A percentile compares a stretch with the other conserved stretches of the same genome.
Evolutionary conservation across 2,329 filamentous ascomycete genomes (phyloP).

Genomic region (Microdochium bolleyi): DNA sequence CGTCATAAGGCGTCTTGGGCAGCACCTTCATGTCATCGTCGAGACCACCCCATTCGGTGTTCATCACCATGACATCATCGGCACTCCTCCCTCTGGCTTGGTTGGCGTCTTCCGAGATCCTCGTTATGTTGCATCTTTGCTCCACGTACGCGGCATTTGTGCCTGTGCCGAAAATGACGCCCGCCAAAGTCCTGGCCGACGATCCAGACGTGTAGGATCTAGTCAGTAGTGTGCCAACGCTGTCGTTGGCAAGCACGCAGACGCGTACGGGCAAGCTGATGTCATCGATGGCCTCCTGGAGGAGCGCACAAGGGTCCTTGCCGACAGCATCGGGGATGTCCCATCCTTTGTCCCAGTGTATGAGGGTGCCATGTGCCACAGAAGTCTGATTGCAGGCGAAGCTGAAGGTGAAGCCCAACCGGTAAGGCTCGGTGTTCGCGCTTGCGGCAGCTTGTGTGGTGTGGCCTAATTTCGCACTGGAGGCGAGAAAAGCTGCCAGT

Average conservation of each 20-base stretch:
- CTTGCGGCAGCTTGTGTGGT: not conserved
- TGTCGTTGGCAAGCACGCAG: constrained; percentile 71
- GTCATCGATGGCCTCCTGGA: constrained; percentile 65
- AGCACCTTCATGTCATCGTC: constrained; percentile 63
- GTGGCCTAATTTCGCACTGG: constrained; percentile 35
- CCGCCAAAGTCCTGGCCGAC: constrained; percentile 60
- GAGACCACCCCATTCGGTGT: constrained; percentile 77
- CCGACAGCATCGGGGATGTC: constrained; percentile 70
- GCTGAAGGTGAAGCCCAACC: constrained; percentile 29
- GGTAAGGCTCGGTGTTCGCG: not conserved
- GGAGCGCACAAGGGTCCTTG: constrained; percentile 64
- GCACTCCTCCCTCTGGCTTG: constrained; percentile 41
- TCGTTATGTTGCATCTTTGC: constrained; percentile 58
- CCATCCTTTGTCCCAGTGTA: constrained; percentile 78
- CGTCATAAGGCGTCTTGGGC: constrained; percentile 63
- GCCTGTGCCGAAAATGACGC: constrained; percentile 75
- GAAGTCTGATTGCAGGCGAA: constrained; percentile 71
- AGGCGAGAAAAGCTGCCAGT: constrained; percentile 59
- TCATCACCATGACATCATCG: constrained; percentile 70
- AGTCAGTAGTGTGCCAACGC: constrained; percentile 72
- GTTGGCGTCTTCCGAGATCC: constrained; percentile 31
- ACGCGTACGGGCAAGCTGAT: constrained; percentile 63
- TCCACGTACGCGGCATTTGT: constrained; percentile 79
- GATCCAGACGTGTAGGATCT: constrained; percentile 70
- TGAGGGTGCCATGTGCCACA: constrained; percentile 60